Evolutionary conservation across 768 basidiomycete genomes (phyloP).

Genomic region (Scleroderma bovista): DNA sequence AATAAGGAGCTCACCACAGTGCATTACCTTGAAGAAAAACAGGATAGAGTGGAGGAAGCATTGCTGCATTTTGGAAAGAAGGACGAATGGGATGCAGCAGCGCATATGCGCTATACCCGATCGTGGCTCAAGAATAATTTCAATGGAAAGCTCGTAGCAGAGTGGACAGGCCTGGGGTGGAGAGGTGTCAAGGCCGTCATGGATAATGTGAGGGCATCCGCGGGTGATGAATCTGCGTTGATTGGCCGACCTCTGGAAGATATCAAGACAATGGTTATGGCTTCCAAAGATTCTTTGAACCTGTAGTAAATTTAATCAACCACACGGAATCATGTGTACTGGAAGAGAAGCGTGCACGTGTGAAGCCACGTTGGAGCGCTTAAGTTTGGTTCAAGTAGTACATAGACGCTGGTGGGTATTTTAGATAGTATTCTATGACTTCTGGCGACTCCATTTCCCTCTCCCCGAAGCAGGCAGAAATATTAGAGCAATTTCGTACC

Average conservation of each 20-base stretch:
- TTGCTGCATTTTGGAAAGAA: constrained; percentile 48
- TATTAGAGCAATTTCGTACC: constrained; percentile 46
- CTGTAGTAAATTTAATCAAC: constrained; percentile 11
- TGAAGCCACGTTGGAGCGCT: no score
- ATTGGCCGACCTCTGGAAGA: constrained; percentile 36
- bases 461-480: constrained; percentile 29
- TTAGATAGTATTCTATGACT: not conserved
- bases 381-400: no score
- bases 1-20: constrained; percentile 13
- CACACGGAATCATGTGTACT: not conserved
- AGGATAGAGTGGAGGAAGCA: constrained; percentile 37
- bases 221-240: constrained; percentile 45
- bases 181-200: constrained; percentile 45
- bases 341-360: no score
- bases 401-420: not conserved
- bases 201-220: constrained; percentile 40
- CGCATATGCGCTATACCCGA: constrained; percentile 21
- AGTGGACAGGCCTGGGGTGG: constrained; percentile 50
- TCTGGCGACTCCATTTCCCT: constrained; percentile 4
- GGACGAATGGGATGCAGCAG: constrained; percentile 39
- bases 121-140: constrained; percentile 39
- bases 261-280: constrained; percentile 35
- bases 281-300: constrained; percentile 23
- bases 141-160: constrained; percentile 45
- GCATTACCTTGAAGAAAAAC: constrained; percentile 8